Evolutionary conservation across 2,329 filamentous ascomycete genomes (phyloP).

Genomic region (Huntiella savannae): DNA sequence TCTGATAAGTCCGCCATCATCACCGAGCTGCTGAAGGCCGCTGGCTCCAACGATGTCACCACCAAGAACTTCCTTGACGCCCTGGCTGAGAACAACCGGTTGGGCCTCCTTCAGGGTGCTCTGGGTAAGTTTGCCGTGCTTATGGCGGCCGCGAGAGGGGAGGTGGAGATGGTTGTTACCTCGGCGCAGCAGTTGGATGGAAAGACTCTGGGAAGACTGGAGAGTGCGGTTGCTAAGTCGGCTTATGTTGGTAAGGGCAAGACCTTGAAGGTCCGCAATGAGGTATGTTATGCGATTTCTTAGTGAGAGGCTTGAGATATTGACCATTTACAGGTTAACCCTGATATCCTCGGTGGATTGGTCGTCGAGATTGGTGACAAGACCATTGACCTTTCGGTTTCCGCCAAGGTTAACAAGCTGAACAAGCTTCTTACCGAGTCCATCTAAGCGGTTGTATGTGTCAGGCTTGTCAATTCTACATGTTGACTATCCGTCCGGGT

Average conservation of each 20-base stretch:
- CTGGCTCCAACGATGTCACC: constrained; percentile 56
- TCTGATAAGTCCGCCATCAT: constrained; percentile 76
- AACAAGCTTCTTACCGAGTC: constrained; percentile 97
- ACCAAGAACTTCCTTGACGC: constrained; percentile 86
- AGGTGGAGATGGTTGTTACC: constrained; percentile 84
- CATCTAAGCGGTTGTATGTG: constrained; percentile 47
- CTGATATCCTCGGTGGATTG: constrained; percentile 83
- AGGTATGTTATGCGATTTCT: constrained; percentile 31
- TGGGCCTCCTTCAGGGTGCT: constrained; percentile 64
- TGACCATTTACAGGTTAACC: constrained; percentile 48
- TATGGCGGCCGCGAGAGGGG: constrained; percentile 75
- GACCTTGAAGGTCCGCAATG: constrained; percentile 94
- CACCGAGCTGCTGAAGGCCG: constrained; percentile 69
- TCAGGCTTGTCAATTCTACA: too few relatives aligned
- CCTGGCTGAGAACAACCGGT: constrained; percentile 89
- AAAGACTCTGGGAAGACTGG: constrained; percentile 70
- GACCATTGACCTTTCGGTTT: constrained; percentile 94
- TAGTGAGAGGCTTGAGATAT: neutral
- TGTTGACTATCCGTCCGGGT: too few relatives aligned
- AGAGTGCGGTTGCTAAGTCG: constrained; percentile 77
- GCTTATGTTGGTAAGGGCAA: constrained; percentile 74
- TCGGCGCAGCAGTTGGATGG: constrained; percentile 78
- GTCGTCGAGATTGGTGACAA: constrained; percentile 94
- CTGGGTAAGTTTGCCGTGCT: constrained; percentile 72
- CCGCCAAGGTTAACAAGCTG: constrained; percentile 87